A percentile compares a stretch with the other conserved stretches of the same genome.
Conservation (phyloP, 768 basidiomycete genomes). For the Cyathus striatus region DNA sequence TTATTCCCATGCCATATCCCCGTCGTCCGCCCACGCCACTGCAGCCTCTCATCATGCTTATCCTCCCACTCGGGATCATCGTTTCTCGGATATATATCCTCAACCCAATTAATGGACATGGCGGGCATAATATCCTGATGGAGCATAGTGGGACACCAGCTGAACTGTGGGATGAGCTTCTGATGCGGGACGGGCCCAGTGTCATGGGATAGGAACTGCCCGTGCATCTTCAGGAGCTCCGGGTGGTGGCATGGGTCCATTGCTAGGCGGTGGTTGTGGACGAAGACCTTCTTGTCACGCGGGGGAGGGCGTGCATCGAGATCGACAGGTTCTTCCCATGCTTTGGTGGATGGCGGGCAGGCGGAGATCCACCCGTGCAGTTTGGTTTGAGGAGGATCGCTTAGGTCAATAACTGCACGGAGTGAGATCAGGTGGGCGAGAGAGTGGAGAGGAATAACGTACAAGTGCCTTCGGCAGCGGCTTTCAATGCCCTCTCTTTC, state of each 20-base stretch:
- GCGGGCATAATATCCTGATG: conserved; percentile 51
- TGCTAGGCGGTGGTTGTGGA: conserved; percentile 34
- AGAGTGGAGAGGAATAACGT: conserved; percentile 7
- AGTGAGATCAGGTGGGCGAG: not conserved
- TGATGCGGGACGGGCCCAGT: conserved; percentile 37
- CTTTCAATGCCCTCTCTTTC: conserved; percentile 25
- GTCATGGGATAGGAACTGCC: conserved; percentile 45
- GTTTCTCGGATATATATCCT: conserved; percentile 20
- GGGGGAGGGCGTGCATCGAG: conserved; percentile 13
- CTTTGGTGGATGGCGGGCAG: conserved; percentile 29
- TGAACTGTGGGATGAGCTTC: conserved; percentile 45
- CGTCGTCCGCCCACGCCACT: conserved; percentile 74
- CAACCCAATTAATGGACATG: conserved; percentile 39
- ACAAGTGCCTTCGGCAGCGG: conserved; percentile 33
- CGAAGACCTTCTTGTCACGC: conserved; percentile 34
- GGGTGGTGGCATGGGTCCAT: conserved; percentile 47
- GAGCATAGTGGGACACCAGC: conserved; percentile 37
- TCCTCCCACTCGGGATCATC: conserved; percentile 57
- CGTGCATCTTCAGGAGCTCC: conserved; percentile 32
- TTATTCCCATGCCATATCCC: conserved; percentile 45
- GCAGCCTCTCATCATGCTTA: conserved; percentile 49
- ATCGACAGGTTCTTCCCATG: conserved; percentile 19
- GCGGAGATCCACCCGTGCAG: conserved; percentile 32
- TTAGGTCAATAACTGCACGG: conserved; percentile 23
- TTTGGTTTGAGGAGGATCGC: conserved; percentile 21